Base-by-base conservation (phyloP, 176 grass and related monocot species). In the Bonia amplexicaulis region DNA sequence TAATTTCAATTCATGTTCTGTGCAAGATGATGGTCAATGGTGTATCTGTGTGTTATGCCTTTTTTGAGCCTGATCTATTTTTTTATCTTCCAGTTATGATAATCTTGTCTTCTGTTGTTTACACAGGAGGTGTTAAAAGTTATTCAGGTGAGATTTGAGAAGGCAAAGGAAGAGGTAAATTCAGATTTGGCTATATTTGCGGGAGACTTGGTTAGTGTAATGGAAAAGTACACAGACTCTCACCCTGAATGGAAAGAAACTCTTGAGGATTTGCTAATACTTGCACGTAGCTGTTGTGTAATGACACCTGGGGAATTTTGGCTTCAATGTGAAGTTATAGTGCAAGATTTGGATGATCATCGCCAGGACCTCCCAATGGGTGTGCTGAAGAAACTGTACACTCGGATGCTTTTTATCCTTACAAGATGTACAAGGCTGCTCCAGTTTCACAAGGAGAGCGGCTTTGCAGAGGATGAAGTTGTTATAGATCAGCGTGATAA, bases 211-310 rank as follows among this genome's bases (percentile, higher is more conserved):
- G 86, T 99, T 78, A 87, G 96, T 77, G 79, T 96, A 80, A 99
- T 99, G 93, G 96, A 99, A 57, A 99, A 99, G 84, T 92, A 95
- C 17, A 66, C 92, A 57, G 97, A 99, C 55, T 90, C 88, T 37
- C 93, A 99, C 82, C 91, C 96, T 73, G 96, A 94, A 47, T 99
- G 97, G 97, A 99, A 99, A 87, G 97, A 94, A 94, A 99, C 94
- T 66, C 85, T 99, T 75, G 97, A 99, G 77, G 97, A 99, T 84
- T 61, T 99, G 74, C 83, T 99, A 82, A 92, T 99, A 87, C 93
- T 99, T 90, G 97, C 97, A 87, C 90, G 97, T 51, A 99, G 91
- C 62, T 99, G 97, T 76, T 94, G 88, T 82, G 92, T 99, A 49
- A 99, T 94, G 97, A 89, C 97, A 89, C 88, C 97, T 20, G 85